A percentile compares a stretch with the other conserved stretches of the same genome.
Evolutionary conservation across 495 filamentous ascomycete species (phyloP).

Genomic region (Acidiella bohemica): DNA sequence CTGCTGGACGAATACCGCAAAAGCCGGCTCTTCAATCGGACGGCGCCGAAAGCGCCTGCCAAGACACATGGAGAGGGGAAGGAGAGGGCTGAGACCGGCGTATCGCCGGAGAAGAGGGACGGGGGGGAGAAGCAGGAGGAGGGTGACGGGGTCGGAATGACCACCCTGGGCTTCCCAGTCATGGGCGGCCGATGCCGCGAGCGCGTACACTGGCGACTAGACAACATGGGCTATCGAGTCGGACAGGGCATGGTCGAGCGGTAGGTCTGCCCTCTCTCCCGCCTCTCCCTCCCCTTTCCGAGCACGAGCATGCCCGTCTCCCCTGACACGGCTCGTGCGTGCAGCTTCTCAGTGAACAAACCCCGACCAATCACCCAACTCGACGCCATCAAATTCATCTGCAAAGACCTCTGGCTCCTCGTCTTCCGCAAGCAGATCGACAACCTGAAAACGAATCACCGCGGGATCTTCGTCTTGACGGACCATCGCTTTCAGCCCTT

Average conservation of each 20-base stretch:
- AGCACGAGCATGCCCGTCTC: neutral
- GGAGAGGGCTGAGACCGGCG: slow-evolving; percentile 1
- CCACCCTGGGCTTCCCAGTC: slow-evolving; percentile 13
- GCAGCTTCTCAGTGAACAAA: slow-evolving; percentile 73
- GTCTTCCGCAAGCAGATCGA: slow-evolving; percentile 95
- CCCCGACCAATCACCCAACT: slow-evolving; percentile 42
- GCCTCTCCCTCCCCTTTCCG: too few relatives aligned
- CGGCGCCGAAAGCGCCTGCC: slow-evolving; percentile 5
- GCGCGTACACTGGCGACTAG: slow-evolving; percentile 71
- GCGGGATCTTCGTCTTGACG: slow-evolving; percentile 90
- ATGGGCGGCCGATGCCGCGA: slow-evolving; percentile 70
- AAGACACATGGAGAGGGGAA: neutral
- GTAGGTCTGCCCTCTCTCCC: slow-evolving; percentile 36
- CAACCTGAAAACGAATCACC: slow-evolving; percentile 95
- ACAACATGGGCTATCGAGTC: slow-evolving; percentile 76
- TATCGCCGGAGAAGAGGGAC: neutral
- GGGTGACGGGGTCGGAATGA: neutral
- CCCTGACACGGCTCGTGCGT: neutral
- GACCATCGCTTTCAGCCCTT: slow-evolving; percentile 88
- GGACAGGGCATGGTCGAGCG: slow-evolving; percentile 86
- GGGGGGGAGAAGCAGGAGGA: slow-evolving; percentile 4
- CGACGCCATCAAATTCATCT: slow-evolving; percentile 78
- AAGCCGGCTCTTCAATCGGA: slow-evolving; percentile 13
- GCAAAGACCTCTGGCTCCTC: slow-evolving; percentile 92
- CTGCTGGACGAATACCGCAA: slow-evolving; percentile 22